A percentile compares a stretch with the other conserved stretches of the same genome.
Conservation (phyloP, 345 rosid species). For the Rhodamnia rubescens region DNA sequence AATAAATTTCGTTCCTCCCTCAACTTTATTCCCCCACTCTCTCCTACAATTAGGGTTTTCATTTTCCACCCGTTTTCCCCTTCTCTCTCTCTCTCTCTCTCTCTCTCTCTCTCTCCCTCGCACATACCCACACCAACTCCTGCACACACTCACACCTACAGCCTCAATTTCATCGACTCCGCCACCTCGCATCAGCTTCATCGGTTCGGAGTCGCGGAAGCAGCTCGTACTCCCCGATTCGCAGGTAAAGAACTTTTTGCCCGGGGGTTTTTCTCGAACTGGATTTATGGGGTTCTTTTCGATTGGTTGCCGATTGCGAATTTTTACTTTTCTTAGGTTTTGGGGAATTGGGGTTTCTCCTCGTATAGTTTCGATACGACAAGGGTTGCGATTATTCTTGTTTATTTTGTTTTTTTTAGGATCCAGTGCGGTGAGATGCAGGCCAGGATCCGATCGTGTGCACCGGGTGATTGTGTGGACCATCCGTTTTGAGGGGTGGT, state of each 20-base stretch:
- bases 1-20: neutral
- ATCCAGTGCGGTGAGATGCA: conserved; percentile 31
- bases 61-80: neutral
- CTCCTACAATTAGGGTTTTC: conserved; percentile 5
- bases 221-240: neutral
- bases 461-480: conserved; percentile 1
- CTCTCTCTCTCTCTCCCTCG: neutral
- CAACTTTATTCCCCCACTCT: neutral
- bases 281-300: neutral
- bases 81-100: neutral
- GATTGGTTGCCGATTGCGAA: neutral
- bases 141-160: neutral
- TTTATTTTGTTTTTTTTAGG: neutral
- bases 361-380: neutral
- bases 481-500: conserved; percentile 26
- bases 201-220: neutral
- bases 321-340: neutral
- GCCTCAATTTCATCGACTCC: neutral
- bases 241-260: neutral
- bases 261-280: neutral
- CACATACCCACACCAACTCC: neutral
- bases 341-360: neutral
- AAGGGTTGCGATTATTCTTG: neutral
- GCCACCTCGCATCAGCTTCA: neutral
- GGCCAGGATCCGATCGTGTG: conserved; percentile 26